These are phyloP conservation scores for Coemansia asiatica DNA, from an alignment of 192 early-diverging fungal genomes.

Conservation along the genomic window DNA sequence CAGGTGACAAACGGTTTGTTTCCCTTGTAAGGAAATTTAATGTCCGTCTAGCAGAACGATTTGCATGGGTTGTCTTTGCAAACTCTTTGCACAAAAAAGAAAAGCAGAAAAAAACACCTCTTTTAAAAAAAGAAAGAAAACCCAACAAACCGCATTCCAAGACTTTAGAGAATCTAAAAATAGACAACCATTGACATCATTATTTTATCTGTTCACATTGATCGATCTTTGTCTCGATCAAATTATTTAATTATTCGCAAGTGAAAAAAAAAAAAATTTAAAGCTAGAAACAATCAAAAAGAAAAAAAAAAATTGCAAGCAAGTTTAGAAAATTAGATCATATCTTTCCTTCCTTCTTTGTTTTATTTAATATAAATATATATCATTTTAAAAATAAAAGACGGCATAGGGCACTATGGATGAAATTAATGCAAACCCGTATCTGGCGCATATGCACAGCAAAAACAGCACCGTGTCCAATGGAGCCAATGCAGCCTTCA, in stretches of 20 bases:
- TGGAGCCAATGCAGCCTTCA: constrained; percentile 29
- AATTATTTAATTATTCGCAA: neutral
- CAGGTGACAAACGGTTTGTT: neutral
- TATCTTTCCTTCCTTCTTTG: neutral
- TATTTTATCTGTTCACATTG: neutral
- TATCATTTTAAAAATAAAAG: neutral
- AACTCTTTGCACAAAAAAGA: neutral
- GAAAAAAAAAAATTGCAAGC: neutral
- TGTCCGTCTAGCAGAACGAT: neutral
- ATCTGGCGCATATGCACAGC: constrained; percentile 52
- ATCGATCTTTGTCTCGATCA: neutral
- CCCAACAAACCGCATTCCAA: neutral
- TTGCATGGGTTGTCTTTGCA: neutral
- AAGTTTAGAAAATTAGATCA: neutral
- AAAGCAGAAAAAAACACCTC: neutral
- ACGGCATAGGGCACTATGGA: constrained; percentile 15
- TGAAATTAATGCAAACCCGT: constrained; percentile 48
- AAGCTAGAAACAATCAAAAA: neutral
- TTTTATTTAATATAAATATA: neutral
- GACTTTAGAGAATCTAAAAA: neutral
- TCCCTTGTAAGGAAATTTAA: neutral
- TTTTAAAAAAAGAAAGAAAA: neutral
- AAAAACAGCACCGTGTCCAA: constrained; percentile 5
- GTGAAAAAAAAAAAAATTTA: neutral
- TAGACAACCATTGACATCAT: too few species aligned